Base-by-base conservation (phyloP, 352 stramenopile species). In the Saprolegnia diclina region DNA sequence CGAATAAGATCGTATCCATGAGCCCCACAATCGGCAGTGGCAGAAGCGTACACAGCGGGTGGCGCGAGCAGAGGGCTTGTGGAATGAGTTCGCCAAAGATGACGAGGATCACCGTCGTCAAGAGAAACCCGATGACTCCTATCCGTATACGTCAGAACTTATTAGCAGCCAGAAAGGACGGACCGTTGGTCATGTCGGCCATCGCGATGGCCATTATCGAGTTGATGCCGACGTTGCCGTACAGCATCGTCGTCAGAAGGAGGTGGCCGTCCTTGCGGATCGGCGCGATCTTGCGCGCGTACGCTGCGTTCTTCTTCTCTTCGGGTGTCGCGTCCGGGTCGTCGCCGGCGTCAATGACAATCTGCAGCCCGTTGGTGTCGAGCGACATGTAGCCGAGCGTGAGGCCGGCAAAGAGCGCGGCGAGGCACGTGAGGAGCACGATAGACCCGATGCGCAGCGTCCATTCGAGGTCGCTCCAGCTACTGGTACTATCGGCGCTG, bases 191-290 rank as follows among this genome's bases (percentile, higher is more conserved):
- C 61, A 97, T 80, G 52, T 97, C 90, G 9, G 93, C 94, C 79
- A 98, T 91, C 1, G 99, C 78, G 79, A 99, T 99, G 5, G 97
- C 98, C 4, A 99, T 76, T 46, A 98, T 48, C 42, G 94, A 94
- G 76, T 99, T 99, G 11, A 99, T 96, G 2, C 85, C 85, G 1
- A 99, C 94, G 72, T 99, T 99, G 56, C 96, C 97, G 13, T 99
- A 74, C 18, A 99, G 81, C 40, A 99, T 80, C 19, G 97, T 99
- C 74, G 96, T 98, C 38, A 99, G 87, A 48, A 99, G 80, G 22
- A 98, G 79, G 75, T 99, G 99, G 40, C 97, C 97, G 75, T 98
- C 86, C 40, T 87, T 74, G 18, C 97, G 89, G 35, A 99, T 72
- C 3, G 91, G 87, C 21, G 87, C 52, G 42, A 98, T 97, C 52